phyloP scores from a whole-genome alignment of 2,329 filamentous ascomycete genomes.

The Penicillium aurantiogriseum region DNA sequence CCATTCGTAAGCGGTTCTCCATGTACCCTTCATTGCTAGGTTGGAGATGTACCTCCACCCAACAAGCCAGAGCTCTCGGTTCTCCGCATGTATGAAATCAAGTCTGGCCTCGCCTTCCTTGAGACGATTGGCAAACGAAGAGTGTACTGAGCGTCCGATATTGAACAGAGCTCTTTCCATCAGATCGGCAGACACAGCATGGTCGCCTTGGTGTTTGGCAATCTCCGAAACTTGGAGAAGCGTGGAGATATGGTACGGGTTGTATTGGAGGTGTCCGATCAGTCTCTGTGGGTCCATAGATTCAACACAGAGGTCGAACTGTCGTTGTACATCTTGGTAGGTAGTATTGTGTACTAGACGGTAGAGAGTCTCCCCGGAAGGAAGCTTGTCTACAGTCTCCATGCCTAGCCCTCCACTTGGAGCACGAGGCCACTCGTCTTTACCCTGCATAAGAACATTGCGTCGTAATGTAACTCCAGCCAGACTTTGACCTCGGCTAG shows the following conservation, averaged over 20 bases:
- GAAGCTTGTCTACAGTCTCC: slow-evolving; percentile 60
- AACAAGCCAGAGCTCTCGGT: slow-evolving; percentile 88
- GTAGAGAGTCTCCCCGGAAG: slow-evolving; percentile 67
- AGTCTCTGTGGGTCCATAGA: slow-evolving; percentile 80
- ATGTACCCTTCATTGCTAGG: slow-evolving; percentile 85
- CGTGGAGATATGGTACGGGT: slow-evolving; percentile 89
- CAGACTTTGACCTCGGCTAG: slow-evolving; percentile 62
- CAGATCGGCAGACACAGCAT: slow-evolving; percentile 79
- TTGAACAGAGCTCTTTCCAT: slow-evolving; percentile 89
- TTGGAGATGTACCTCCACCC: slow-evolving; percentile 86
- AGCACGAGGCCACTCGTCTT: slow-evolving; percentile 80
- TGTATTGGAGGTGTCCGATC: slow-evolving; percentile 68
- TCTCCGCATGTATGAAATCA: slow-evolving; percentile 78
- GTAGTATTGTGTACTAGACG: slow-evolving; percentile 69
- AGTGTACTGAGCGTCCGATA: slow-evolving; percentile 84
- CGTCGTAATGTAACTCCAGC: slow-evolving; percentile 69
- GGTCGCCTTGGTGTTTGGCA: slow-evolving; percentile 86
- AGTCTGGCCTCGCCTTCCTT: slow-evolving; percentile 76
- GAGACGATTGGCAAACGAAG: slow-evolving; percentile 73
- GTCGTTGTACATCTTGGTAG: slow-evolving; percentile 72
- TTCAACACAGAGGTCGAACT: slow-evolving; percentile 78
- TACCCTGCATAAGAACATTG: slow-evolving; percentile 82
- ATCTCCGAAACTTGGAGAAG: slow-evolving; percentile 92
- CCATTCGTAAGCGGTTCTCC: slow-evolving; percentile 91
- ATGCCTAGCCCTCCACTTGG: slow-evolving; percentile 81